phyloP scores from a whole-genome alignment of 768 basidiomycete species.

The Lactarius evosmus region DNA sequence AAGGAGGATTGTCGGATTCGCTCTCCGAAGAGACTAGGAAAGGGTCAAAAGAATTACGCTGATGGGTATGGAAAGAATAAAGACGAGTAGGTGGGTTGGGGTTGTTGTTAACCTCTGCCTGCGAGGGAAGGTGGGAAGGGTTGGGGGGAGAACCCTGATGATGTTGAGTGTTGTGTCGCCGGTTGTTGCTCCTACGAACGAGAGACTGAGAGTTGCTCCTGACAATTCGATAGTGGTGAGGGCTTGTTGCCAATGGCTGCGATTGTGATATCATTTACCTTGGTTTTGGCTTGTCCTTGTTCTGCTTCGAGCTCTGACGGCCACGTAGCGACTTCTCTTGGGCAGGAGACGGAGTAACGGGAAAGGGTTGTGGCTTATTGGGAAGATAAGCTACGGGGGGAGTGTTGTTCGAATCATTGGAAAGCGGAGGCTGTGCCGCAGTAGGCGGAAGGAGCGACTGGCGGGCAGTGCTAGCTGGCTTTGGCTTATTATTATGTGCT shows the following conservation, averaged over 20 bases:
- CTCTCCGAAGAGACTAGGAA: constrained; percentile 47
- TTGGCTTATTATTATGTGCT: constrained; percentile 42
- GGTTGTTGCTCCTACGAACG: constrained; percentile 42
- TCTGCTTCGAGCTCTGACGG: constrained; percentile 38
- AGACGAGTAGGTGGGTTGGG: constrained; percentile 34
- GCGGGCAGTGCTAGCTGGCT: constrained; percentile 19
- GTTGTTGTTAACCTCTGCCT: constrained; percentile 52
- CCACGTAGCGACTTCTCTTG: constrained; percentile 36
- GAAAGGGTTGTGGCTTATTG: constrained; percentile 13
- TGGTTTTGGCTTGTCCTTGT: constrained; percentile 43
- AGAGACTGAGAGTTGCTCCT: constrained; percentile 49
- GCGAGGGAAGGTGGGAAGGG: constrained; percentile 47
- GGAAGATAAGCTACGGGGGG: constrained; percentile 27
- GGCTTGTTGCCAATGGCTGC: not conserved
- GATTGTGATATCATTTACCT: constrained; percentile 37
- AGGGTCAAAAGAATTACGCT: constrained; percentile 45
- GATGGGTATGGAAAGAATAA: constrained; percentile 31
- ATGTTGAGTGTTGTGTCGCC: constrained; percentile 39
- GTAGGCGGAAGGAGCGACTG: constrained; percentile 27
- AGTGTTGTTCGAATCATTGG: constrained; percentile 35
- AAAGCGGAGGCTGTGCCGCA: constrained; percentile 31
- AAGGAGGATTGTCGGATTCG: constrained; percentile 33
- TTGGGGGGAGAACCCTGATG: constrained; percentile 65
- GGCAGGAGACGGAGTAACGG: constrained; percentile 14
- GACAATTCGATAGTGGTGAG: constrained; percentile 4